A percentile compares a stretch with the other conserved stretches of the same genome.
Evolutionary conservation across 352 stramenopile species (phyloP).

Genomic region (Peronosclerospora sorghi): DNA sequence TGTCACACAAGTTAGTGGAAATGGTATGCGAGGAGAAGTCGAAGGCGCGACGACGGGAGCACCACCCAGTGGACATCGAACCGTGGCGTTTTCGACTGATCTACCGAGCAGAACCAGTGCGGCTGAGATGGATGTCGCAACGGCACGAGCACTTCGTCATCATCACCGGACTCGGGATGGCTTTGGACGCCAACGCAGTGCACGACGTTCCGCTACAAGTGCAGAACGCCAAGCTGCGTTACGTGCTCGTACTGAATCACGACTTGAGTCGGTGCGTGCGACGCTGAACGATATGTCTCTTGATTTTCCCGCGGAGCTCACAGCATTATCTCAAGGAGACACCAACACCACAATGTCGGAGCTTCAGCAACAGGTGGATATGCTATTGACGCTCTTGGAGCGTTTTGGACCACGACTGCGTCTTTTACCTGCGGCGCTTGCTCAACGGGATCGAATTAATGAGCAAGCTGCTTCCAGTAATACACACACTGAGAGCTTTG

Average conservation of each 20-base stretch:
- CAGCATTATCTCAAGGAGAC: slow-evolving; percentile 11
- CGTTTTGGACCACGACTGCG: slow-evolving; percentile 39
- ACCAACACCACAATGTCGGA: slow-evolving; percentile 12
- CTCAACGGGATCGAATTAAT: slow-evolving; percentile 19
- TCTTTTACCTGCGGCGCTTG: slow-evolving; percentile 33
- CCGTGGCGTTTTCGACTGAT: slow-evolving; percentile 11
- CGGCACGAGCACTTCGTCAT: slow-evolving; percentile 13
- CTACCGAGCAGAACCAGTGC: background rate
- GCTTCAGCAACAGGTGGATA: slow-evolving; percentile 41
- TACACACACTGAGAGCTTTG: background rate
- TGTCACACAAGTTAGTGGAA: slow-evolving; percentile 36
- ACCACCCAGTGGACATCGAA: slow-evolving; percentile 5
- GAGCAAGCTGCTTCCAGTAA: slow-evolving; percentile 1
- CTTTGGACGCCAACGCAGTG: slow-evolving; percentile 8
- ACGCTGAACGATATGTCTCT: slow-evolving; percentile 32
- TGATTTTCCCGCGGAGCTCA: slow-evolving; percentile 16
- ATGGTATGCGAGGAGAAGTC: slow-evolving; percentile 5
- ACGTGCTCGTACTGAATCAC: slow-evolving; percentile 22
- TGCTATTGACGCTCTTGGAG: slow-evolving; percentile 32
- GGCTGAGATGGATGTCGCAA: slow-evolving; percentile 10
- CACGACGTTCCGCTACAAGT: slow-evolving; percentile 8
- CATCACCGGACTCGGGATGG: slow-evolving; percentile 19
- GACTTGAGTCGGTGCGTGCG: slow-evolving; percentile 28
- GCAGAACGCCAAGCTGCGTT: slow-evolving; percentile 24
- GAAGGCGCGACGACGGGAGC: background rate